Evolutionary conservation across 2,329 filamentous ascomycete species (phyloP).

Genomic region (Sarocladiaceae sp.): DNA sequence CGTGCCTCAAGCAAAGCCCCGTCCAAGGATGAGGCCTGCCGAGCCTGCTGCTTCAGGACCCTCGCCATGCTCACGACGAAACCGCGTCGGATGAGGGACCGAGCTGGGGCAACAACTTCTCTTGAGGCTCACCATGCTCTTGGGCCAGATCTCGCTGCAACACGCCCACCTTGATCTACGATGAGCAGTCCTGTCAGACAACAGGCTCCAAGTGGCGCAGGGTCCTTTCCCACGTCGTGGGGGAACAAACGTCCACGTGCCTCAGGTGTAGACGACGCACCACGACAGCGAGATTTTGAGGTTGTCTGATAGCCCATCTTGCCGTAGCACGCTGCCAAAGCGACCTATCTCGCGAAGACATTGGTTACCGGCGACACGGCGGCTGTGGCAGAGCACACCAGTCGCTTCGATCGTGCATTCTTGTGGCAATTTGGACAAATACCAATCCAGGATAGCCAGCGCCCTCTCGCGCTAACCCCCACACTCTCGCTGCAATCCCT

Average conservation of each 20-base stretch:
- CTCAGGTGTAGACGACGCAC: constrained; percentile 1
- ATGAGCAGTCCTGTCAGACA: not conserved
- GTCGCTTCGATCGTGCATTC: not conserved
- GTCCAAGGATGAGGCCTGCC: not conserved
- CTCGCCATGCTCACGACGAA: no score
- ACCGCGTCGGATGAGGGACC: no score
- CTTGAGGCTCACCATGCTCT: not conserved
- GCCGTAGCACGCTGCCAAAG: no score
- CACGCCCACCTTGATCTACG: not conserved
- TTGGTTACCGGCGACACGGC: not conserved
- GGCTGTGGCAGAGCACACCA: not conserved
- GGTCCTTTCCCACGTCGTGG: constrained; percentile 1
- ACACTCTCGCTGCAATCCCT: constrained; percentile 4
- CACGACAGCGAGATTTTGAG: no score
- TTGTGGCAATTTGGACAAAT: no score
- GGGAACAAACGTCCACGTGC: not conserved
- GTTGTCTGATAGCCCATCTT: no score
- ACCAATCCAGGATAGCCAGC: constrained; percentile 6
- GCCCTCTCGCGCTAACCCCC: constrained; percentile 9
- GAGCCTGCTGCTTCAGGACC: not conserved
- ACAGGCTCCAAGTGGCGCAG: constrained; percentile 1
- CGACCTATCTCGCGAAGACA: not conserved
- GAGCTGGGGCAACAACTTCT: no score
- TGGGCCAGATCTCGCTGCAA: not conserved
- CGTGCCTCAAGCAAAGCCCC: no score